Evolutionary conservation across 352 stramenopile genomes (phyloP), one percentile per base, ranked within the genome.

Genomic region (Pythium aphanidermatum): DNA sequence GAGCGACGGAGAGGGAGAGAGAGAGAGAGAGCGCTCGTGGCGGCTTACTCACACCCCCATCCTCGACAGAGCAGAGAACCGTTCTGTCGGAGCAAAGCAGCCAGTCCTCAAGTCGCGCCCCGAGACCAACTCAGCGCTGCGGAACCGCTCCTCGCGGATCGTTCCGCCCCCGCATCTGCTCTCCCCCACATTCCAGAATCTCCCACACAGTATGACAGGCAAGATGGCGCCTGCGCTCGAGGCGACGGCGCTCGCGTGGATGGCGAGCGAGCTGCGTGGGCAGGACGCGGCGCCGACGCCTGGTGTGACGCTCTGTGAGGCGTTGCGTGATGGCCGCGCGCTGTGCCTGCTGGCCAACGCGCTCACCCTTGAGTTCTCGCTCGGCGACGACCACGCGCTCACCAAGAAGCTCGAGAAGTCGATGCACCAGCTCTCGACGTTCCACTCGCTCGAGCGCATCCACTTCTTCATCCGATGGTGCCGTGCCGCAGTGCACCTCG

Each of bases 381-480:
- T n/a, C n/a, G n/a, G n/a, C n/a, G n/a, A 56, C 27, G 54, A 54
- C 20, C 43, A 58, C 31, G 42, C 63, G 30, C 47, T 89, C 30
- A 72, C 74, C 35, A 90, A 86, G 64, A 81, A 84, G 27, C 61
- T 88, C 43, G 67, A 83, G 54, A 74, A 74, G 17, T 77, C 75
- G 28, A 60, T 88, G 23, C 67, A 74, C 42, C 70, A 89, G 49
- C 59, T 69, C 14, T 74, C 75, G 46, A 90, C 80, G 28, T 92
- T 90, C 62, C 74, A 92, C 65, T 64, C 74, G 27, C 63, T 92
- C 21, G 81, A 92, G 46, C 76, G 81, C 45, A 68, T 92, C n/a
- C 77, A 88, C 51, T 88, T 84, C 53, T 92, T 90, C 50, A 80
- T 92, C 61, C 81, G 81, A 34, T 92, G 81, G 81, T 87, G 75